phyloP scores from a whole-genome alignment of 179 eudicot species.

The Beta corolliflora region DNA sequence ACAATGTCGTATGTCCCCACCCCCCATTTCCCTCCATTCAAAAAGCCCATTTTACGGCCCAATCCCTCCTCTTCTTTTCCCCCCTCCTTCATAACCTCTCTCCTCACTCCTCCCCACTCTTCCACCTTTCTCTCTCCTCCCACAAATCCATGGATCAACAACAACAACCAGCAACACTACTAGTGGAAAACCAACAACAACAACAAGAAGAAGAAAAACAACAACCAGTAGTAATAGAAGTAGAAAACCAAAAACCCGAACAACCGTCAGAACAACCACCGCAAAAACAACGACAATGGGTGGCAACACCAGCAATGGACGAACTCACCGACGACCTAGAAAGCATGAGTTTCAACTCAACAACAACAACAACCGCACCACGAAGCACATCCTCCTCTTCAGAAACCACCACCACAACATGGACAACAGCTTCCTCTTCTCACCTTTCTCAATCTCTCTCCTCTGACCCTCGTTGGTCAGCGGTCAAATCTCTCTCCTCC shows the following conservation, averaged over 20 bases:
- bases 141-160: constrained; percentile 18
- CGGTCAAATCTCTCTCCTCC: constrained; percentile 41
- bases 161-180: not conserved
- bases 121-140: not conserved
- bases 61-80: not conserved
- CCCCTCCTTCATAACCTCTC: not conserved
- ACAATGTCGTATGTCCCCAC: not conserved
- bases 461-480: constrained; percentile 11
- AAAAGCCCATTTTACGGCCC: constrained; percentile 27
- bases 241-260: not conserved
- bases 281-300: constrained; percentile 4
- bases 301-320: constrained; percentile 23
- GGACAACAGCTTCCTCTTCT: constrained; percentile 47
- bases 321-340: constrained; percentile 70
- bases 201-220: constrained; percentile 1
- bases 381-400: constrained; percentile 76
- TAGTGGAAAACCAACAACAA: not conserved
- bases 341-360: constrained; percentile 83
- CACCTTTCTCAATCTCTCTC: constrained; percentile 31
- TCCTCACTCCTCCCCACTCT: not conserved
- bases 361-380: constrained; percentile 51
- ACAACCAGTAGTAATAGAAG: not conserved
- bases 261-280: not conserved
- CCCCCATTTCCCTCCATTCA: constrained; percentile 5
- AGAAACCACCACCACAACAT: constrained; percentile 60